A percentile compares a stretch with the other conserved stretches of the same genome.
phyloP scores from a whole-genome alignment of 2,329 filamentous ascomycete genomes.

The Emergomyces pasteurianus region DNA sequence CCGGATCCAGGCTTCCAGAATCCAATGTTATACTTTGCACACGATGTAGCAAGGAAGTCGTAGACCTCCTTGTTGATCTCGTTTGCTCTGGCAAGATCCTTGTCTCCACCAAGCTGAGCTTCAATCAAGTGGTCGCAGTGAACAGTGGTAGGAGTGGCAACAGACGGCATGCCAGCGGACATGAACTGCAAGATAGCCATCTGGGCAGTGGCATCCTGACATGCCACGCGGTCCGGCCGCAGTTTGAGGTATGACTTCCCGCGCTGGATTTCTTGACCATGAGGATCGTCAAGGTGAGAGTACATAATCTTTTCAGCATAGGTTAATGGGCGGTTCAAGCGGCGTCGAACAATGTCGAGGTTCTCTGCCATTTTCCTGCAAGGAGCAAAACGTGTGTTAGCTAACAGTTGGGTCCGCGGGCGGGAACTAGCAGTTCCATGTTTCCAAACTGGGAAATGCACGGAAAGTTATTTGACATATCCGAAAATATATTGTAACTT shows the following conservation, averaged over 20 bases:
- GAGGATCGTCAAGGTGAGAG: constrained; percentile 94
- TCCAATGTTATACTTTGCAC: constrained; percentile 99
- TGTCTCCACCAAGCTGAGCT: constrained; percentile 81
- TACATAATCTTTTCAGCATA: constrained; percentile 98
- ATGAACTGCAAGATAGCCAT: constrained; percentile 99
- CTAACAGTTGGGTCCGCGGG: background rate
- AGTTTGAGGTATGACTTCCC: constrained; percentile 93
- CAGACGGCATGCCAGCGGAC: constrained; percentile 91
- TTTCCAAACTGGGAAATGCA: background rate
- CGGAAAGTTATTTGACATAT: background rate
- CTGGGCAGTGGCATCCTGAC: constrained; percentile 98
- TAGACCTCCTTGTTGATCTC: constrained; percentile 99
- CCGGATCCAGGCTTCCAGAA: constrained; percentile 98
- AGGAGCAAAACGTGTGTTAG: constrained; percentile 16
- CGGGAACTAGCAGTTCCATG: background rate
- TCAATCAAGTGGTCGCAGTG: constrained; percentile 99
- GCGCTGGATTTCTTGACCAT: constrained; percentile 91
- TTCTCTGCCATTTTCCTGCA: constrained; percentile 96
- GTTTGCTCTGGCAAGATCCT: constrained; percentile 85
- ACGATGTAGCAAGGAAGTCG: constrained; percentile 86
- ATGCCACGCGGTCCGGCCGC: constrained; percentile 92
- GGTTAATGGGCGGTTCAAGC: constrained; percentile 86
- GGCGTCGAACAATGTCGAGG: constrained; percentile 74
- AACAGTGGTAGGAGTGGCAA: constrained; percentile 88
- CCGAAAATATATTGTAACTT: background rate